phyloP scores from a whole-genome alignment of 2,329 filamentous ascomycete genomes.

The Akanthomyces muscarius region DNA sequence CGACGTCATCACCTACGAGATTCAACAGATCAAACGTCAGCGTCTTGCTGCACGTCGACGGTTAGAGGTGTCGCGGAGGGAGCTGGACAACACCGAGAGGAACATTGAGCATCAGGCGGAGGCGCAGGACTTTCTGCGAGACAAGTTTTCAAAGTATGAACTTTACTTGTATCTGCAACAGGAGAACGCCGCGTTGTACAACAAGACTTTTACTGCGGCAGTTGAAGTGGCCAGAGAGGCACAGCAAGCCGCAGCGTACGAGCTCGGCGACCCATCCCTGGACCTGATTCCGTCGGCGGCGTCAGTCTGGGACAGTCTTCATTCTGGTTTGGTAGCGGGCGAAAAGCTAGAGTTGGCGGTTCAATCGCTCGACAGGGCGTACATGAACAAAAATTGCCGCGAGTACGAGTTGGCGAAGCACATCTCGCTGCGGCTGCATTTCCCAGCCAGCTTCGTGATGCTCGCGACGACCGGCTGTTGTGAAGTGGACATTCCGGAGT shows the following conservation, averaged over 20 bases:
- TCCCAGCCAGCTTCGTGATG: conserved; percentile 13
- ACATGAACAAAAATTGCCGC: conserved; percentile 15
- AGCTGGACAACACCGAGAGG: conserved; percentile 14
- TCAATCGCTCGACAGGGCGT: conserved; percentile 13
- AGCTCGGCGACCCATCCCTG: conserved; percentile 9
- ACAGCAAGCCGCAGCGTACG: conserved; percentile 11
- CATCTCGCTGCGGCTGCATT: conserved; percentile 17
- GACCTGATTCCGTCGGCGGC: conserved; percentile 4
- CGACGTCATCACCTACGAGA: conserved; percentile 16
- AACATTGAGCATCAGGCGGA: conserved; percentile 14
- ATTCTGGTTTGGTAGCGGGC: conserved; percentile 15
- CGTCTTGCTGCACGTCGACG: conserved; percentile 13
- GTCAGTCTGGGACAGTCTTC: conserved; percentile 16
- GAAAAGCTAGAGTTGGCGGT: conserved; percentile 15
- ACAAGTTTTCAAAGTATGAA: conserved; percentile 17
- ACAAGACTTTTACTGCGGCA: conserved; percentile 1
- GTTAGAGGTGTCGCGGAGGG: conserved; percentile 11
- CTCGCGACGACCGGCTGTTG: conserved; percentile 13
- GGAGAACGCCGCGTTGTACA: conserved; percentile 10
- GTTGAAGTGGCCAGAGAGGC: conserved; percentile 9
- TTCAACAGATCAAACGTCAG: conserved; percentile 18
- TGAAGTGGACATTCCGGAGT: conserved; percentile 29
- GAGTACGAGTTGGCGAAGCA: conserved; percentile 18
- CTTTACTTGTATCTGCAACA: conserved; percentile 15
- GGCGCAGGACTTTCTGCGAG: conserved; percentile 10